Conservation (phyloP, 2,329 filamentous ascomycete genomes). For the Botrytis paeoniae region DNA sequence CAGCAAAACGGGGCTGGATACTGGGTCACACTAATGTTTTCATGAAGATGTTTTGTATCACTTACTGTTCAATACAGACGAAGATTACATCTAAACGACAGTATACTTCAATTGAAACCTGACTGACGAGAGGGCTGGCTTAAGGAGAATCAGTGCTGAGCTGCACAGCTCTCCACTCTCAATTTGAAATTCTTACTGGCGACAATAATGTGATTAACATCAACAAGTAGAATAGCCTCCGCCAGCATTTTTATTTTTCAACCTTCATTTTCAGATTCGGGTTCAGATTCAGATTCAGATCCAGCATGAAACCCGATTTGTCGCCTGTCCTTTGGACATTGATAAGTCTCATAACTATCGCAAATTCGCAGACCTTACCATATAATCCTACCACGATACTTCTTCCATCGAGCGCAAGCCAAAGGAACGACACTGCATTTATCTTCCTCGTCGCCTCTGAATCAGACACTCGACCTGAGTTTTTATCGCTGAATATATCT, state of each 20-base stretch:
- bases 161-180: constrained; percentile 23
- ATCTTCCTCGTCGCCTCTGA: constrained; percentile 55
- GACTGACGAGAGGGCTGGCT: constrained; percentile 17
- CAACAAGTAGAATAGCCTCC: constrained; percentile 22
- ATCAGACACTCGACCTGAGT: constrained; percentile 40
- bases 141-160: constrained; percentile 21
- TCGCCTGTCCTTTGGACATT: constrained; percentile 27
- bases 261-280: not conserved
- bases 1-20: constrained; percentile 9
- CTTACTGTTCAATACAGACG: not conserved
- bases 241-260: constrained; percentile 16
- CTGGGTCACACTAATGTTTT: constrained; percentile 2
- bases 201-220: constrained; percentile 26
- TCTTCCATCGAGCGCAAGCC: constrained; percentile 48
- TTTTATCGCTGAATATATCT: constrained; percentile 66
- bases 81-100: not conserved
- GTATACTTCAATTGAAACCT: not conserved
- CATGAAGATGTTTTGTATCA: not conserved
- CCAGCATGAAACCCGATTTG: constrained; percentile 30
- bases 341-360: constrained; percentile 16
- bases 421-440: constrained; percentile 58
- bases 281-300: not conserved
- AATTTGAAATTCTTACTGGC: constrained; percentile 7
- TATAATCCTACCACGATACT: constrained; percentile 77
- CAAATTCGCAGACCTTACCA: constrained; percentile 52